These are phyloP conservation scores for Astrocystis sublimbata DNA, from an alignment of 495 filamentous ascomycete species.

Conservation along the genomic window DNA sequence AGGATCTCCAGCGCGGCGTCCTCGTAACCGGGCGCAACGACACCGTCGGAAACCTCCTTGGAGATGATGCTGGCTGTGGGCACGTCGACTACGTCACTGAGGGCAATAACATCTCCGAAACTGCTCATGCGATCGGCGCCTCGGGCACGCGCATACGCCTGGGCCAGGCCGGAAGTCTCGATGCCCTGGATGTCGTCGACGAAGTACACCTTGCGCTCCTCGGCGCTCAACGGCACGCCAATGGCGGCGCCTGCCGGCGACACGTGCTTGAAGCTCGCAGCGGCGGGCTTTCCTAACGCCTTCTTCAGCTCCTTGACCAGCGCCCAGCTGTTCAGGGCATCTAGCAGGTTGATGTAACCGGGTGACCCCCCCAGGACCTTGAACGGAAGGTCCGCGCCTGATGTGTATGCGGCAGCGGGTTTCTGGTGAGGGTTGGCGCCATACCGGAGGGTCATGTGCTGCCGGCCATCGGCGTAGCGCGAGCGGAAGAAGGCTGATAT, in stretches of 20 bases:
- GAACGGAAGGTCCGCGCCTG: constrained; percentile 78
- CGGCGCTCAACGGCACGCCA: constrained; percentile 77
- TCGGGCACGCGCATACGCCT: constrained; percentile 92
- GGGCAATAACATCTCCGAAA: constrained; percentile 94
- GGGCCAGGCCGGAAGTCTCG: constrained; percentile 79
- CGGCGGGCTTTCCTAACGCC: constrained; percentile 83
- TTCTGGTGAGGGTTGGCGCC: constrained; percentile 98
- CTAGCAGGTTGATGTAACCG: constrained; percentile 95
- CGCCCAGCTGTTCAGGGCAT: constrained; percentile 95
- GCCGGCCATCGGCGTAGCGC: constrained; percentile 84
- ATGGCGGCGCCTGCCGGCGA: constrained; percentile 96
- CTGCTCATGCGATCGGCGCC: constrained; percentile 96
- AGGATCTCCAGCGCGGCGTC: constrained; percentile 85
- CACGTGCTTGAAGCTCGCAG: constrained; percentile 98
- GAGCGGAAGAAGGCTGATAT: constrained; percentile 98
- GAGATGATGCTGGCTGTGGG: constrained; percentile 95
- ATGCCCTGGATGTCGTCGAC: constrained; percentile 92
- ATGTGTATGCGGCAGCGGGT: constrained; percentile 80
- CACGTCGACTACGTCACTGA: constrained; percentile 85
- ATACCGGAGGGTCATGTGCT: constrained; percentile 86
- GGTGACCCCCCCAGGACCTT: constrained; percentile 91
- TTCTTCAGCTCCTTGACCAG: constrained; percentile 94
- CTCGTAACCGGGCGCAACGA: constrained; percentile 86
- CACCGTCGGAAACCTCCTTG: constrained; percentile 94
- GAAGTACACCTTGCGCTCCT: constrained; percentile 96